Percentiles rank a stretch among this genome's conserved stretches.
These are phyloP conservation scores for Chloropicon primus DNA, from an alignment of 139 green algal species.

Conservation along the genomic window DNA sequence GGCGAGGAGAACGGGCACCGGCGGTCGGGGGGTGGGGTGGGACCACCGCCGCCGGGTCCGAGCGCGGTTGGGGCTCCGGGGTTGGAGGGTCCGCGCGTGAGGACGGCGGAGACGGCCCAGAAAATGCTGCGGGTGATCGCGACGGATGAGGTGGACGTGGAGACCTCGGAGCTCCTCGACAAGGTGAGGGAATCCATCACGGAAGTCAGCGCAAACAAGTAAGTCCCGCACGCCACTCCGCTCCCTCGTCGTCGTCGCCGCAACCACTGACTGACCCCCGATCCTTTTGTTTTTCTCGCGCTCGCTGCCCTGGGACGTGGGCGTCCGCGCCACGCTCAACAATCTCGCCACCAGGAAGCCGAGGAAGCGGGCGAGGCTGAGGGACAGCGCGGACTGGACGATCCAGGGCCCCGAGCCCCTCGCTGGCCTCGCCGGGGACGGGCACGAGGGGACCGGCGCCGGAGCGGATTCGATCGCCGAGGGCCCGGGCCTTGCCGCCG, in stretches of 20 bases:
- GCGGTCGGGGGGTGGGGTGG: too few relatives aligned
- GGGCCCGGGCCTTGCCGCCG: neutral
- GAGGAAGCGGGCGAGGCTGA: neutral
- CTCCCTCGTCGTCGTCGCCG: too few relatives aligned
- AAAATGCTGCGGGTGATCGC: neutral
- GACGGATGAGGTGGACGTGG: neutral
- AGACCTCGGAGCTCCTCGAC: neutral
- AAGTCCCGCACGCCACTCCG: too few relatives aligned
- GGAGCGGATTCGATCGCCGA: neutral
- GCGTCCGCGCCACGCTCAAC: too few relatives aligned
- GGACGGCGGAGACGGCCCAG: neutral
- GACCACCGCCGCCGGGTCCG: too few relatives aligned
- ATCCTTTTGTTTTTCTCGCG: too few relatives aligned
- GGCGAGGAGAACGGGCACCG: too few relatives aligned
- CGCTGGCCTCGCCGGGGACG: too few relatives aligned
- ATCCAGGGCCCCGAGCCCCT: too few relatives aligned
- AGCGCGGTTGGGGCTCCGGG: too few relatives aligned
- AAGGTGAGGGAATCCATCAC: neutral
- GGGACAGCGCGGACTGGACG: neutral
- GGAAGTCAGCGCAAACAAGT: neutral
- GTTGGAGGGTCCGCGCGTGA: neutral
- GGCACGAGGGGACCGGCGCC: neutral
- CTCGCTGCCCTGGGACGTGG: too few relatives aligned
- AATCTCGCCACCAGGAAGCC: neutral
- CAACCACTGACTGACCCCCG: too few relatives aligned